Evolutionary conservation across 2,329 filamentous ascomycete genomes (phyloP).

Genomic region (Beauveria medogensis): DNA sequence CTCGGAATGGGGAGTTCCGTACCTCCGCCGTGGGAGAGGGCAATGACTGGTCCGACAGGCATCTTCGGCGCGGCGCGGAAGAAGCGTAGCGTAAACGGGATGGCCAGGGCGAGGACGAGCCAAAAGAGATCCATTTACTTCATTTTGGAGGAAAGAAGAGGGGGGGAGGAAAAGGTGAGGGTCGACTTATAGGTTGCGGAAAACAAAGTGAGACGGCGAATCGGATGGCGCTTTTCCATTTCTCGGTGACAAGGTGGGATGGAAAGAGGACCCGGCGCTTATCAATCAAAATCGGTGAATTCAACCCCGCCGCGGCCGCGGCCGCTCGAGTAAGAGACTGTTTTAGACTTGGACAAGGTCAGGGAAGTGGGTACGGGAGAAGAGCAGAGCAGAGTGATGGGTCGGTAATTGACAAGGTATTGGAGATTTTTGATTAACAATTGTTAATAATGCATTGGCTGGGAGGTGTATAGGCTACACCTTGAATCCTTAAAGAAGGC

Average conservation of each 20-base stretch:
- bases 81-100: background rate
- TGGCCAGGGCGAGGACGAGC: background rate
- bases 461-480: no score
- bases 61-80: constrained; percentile 21
- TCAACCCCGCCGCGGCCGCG: no score
- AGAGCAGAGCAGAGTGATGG: no score
- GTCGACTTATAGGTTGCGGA: background rate
- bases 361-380: no score
- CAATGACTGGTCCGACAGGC: constrained; percentile 36
- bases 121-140: constrained; percentile 7
- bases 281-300: background rate
- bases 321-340: no score
- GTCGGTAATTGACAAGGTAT: no score
- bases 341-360: no score
- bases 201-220: background rate
- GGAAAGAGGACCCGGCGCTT: background rate
- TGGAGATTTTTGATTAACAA: no score
- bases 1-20: constrained; percentile 11
- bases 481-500: no score
- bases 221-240: background rate
- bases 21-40: constrained; percentile 44
- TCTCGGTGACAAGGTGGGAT: background rate
- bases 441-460: no score
- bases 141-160: background rate
- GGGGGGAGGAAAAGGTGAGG: background rate